Percentiles rank a stretch among this genome's conserved stretches.
Evolutionary conservation across 495 filamentous ascomycete species (phyloP).

Genomic region (Penicillium salamii): DNA sequence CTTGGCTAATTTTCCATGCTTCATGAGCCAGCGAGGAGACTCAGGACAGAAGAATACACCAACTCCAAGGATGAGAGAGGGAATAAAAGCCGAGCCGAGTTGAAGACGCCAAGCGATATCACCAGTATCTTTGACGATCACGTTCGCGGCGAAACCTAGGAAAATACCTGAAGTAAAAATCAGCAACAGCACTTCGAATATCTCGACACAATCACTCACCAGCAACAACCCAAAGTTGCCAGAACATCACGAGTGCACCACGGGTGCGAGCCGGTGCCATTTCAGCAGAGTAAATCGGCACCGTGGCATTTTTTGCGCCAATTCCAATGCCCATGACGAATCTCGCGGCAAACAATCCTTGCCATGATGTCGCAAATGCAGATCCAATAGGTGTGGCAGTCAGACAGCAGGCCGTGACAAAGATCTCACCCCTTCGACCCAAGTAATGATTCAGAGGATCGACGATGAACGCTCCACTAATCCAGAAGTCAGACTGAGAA

Average conservation of each 20-base stretch:
- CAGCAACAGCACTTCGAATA: conserved; percentile 4
- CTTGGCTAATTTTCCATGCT: conserved; percentile 48
- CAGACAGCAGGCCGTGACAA: conserved; percentile 52
- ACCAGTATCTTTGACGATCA: conserved; percentile 55
- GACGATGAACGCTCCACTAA: conserved; percentile 48
- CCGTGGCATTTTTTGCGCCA: conserved; percentile 58
- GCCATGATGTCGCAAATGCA: conserved; percentile 52
- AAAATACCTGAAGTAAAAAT: conserved; percentile 53
- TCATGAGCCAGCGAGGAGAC: conserved; percentile 67
- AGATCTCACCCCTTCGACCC: conserved; percentile 56
- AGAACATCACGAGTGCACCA: conserved; percentile 65
- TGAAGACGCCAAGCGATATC: conserved; percentile 63
- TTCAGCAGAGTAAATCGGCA: conserved; percentile 65
- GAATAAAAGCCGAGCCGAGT: conserved; percentile 64
- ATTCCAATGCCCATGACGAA: conserved; percentile 61
- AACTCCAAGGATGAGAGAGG: conserved; percentile 57
- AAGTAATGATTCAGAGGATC: conserved; percentile 56
- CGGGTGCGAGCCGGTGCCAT: conserved; percentile 58
- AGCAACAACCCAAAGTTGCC: conserved; percentile 51
- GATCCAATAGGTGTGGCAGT: conserved; percentile 50
- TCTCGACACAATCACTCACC: conserved; percentile 5
- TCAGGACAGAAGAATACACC: conserved; percentile 65
- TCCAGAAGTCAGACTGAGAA: conserved; percentile 11
- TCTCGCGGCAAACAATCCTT: conserved; percentile 51
- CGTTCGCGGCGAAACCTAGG: conserved; percentile 59